Conservation (phyloP, 2,329 filamentous ascomycete species). For the Talaromyces sp. region DNA sequence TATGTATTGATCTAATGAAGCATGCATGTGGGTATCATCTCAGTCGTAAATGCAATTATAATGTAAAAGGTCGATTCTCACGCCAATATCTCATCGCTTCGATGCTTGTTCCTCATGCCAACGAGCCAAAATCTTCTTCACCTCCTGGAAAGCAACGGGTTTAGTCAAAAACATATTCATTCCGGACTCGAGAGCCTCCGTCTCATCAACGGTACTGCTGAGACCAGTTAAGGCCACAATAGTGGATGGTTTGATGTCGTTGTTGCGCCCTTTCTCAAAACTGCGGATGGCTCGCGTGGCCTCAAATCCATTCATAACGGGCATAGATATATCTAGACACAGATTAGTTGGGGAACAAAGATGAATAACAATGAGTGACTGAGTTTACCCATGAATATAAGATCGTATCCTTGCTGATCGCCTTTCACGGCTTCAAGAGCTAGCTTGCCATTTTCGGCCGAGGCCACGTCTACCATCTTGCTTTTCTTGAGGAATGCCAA, state of each 20-base stretch:
- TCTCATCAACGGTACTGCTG: slow-evolving; percentile 42
- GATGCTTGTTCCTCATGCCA: slow-evolving; percentile 21
- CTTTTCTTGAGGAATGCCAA: slow-evolving; percentile 16
- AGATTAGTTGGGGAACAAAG: slow-evolving; percentile 8
- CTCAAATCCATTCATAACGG: slow-evolving; percentile 45
- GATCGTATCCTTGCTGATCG: slow-evolving; percentile 38
- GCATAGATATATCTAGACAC: slow-evolving; percentile 42
- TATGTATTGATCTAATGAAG: no score
- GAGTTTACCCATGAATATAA: slow-evolving; percentile 46
- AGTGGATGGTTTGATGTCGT: background rate
- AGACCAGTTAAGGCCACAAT: slow-evolving; percentile 41
- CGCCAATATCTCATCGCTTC: no score
- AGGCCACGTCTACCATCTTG: slow-evolving; percentile 33
- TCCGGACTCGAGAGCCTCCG: slow-evolving; percentile 43
- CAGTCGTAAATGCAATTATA: background rate
- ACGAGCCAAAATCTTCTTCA: slow-evolving; percentile 40
- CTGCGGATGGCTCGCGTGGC: slow-evolving; percentile 41
- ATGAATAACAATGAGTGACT: slow-evolving; percentile 10
- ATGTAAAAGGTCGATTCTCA: background rate
- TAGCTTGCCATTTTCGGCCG: slow-evolving; percentile 44
- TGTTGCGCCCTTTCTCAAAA: slow-evolving; percentile 25
- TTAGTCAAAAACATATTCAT: slow-evolving; percentile 51
- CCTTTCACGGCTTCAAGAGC: slow-evolving; percentile 43
- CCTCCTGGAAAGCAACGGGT: slow-evolving; percentile 47
- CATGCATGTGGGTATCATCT: background rate